Percentiles rank a stretch among this genome's conserved stretches.
phyloP scores from a whole-genome alignment of 805 yeast species.

The Pachysolen tannophilus region DNA sequence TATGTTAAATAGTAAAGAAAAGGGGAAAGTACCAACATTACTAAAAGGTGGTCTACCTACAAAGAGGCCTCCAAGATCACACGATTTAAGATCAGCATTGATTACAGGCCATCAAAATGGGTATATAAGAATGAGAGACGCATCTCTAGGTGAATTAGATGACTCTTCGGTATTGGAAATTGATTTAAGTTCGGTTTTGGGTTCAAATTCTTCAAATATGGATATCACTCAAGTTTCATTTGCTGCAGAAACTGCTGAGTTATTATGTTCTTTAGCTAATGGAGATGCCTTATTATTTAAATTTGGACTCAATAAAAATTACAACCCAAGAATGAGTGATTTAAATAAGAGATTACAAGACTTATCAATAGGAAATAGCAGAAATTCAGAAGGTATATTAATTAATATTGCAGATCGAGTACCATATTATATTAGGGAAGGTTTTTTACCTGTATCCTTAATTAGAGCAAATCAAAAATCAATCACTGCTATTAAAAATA shows the following conservation, averaged over 20 bases:
- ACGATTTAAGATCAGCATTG: conserved; percentile 48
- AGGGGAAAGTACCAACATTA: conserved; percentile 24
- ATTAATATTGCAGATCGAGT: conserved; percentile 49
- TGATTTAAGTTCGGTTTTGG: conserved; percentile 40
- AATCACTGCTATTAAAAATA: conserved; percentile 57
- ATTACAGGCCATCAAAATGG: conserved; percentile 89
- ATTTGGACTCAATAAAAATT: conserved; percentile 48
- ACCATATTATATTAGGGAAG: conserved; percentile 41
- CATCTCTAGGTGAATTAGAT: conserved; percentile 65
- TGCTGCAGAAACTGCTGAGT: conserved; percentile 70
- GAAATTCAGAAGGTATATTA: conserved; percentile 14
- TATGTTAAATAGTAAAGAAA: conserved; percentile 46
- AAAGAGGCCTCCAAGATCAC: conserved; percentile 34
- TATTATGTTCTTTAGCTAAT: conserved; percentile 56
- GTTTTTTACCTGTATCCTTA: conserved; percentile 52
- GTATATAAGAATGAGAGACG: conserved; percentile 74
- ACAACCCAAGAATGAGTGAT: conserved; percentile 26
- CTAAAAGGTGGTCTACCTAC: conserved; percentile 78
- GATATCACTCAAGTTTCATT: conserved; percentile 56
- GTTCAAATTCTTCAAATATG: conserved; percentile 29
- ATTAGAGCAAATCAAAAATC: conserved; percentile 32
- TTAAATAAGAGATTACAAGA: conserved; percentile 22
- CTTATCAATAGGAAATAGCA: conserved; percentile 17
- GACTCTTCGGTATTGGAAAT: conserved; percentile 54
- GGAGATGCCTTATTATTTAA: conserved; percentile 75